Percentiles rank a stretch among this genome's conserved stretches.
phyloP scores from a whole-genome alignment of 2,329 filamentous ascomycete species.

The Acrocalymma vagum region DNA sequence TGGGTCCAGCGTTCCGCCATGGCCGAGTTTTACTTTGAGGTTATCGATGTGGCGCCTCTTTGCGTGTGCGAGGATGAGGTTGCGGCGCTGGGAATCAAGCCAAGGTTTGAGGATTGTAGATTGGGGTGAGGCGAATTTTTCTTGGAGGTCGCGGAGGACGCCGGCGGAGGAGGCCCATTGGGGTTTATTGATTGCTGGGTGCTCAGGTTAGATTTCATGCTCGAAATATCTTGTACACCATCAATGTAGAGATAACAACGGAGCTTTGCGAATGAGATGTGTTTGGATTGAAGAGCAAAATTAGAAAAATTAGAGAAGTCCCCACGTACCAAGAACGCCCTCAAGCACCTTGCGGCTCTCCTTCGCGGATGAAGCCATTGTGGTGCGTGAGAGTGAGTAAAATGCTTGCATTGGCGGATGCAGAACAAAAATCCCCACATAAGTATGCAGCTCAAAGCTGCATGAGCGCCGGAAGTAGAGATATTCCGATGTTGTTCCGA shows the following conservation, averaged over 20 bases:
- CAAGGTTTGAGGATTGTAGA: slow-evolving; percentile 82
- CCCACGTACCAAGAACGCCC: slow-evolving; percentile 68
- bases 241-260: no score
- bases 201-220: neutral
- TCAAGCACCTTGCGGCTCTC: slow-evolving; percentile 61
- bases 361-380: slow-evolving; percentile 36
- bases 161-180: slow-evolving; percentile 86
- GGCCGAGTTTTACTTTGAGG: slow-evolving; percentile 86
- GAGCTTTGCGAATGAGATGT: no score
- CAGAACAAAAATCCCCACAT: neutral
- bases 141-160: slow-evolving; percentile 87
- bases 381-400: slow-evolving; percentile 16
- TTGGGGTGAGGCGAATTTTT: slow-evolving; percentile 81
- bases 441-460: neutral
- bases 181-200: slow-evolving; percentile 89
- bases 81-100: slow-evolving; percentile 70
- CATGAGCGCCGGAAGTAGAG: no score
- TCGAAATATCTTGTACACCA: neutral
- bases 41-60: slow-evolving; percentile 64
- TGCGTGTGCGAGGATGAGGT: slow-evolving; percentile 61
- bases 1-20: slow-evolving; percentile 94
- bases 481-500: slow-evolving; percentile 20
- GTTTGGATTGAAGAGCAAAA: no score
- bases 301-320: no score
- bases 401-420: no score